Evolutionary conservation across 2,329 filamentous ascomycete species (phyloP).

Genomic region (Verticillium nonalfalfae): DNA sequence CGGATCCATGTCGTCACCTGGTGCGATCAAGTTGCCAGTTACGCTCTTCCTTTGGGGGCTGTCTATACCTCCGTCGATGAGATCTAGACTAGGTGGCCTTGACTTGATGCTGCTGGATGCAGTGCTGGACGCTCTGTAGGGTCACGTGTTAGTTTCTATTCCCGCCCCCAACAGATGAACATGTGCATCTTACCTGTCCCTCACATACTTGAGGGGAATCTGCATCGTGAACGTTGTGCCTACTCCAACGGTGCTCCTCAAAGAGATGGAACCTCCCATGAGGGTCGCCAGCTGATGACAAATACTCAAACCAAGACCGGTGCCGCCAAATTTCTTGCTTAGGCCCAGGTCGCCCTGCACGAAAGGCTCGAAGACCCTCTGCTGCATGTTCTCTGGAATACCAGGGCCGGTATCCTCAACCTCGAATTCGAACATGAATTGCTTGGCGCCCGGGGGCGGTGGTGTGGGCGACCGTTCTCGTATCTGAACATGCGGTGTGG

Average conservation of each 20-base stretch:
- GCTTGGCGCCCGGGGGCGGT: slow-evolving; percentile 55
- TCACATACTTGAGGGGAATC: slow-evolving; percentile 73
- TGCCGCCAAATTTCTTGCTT: slow-evolving; percentile 86
- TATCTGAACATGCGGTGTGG: slow-evolving; percentile 37
- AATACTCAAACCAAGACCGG: slow-evolving; percentile 81
- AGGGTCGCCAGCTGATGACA: slow-evolving; percentile 78
- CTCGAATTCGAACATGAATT: slow-evolving; percentile 78
- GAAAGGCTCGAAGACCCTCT: slow-evolving; percentile 88
- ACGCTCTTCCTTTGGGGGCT: slow-evolving; percentile 9
- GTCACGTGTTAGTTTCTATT: not conserved
- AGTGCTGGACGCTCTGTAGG: slow-evolving; percentile 41
- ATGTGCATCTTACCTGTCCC: slow-evolving; percentile 47
- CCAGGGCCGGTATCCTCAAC: slow-evolving; percentile 85
- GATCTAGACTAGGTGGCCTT: slow-evolving; percentile 38
- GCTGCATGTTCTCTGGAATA: slow-evolving; percentile 70
- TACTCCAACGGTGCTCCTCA: slow-evolving; percentile 65
- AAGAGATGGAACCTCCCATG: slow-evolving; percentile 71
- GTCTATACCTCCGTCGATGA: slow-evolving; percentile 27
- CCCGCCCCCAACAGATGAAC: slow-evolving; percentile 6
- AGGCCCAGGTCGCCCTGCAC: slow-evolving; percentile 87
- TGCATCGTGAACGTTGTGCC: slow-evolving; percentile 79
- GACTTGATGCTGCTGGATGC: slow-evolving; percentile 48
- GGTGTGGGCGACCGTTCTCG: slow-evolving; percentile 53
- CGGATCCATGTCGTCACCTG: slow-evolving; percentile 16
- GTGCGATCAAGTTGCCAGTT: slow-evolving; percentile 6